Percentiles rank a stretch among this genome's conserved stretches.
Evolutionary conservation across 768 basidiomycete genomes (phyloP).

Genomic region (Macrocybe gigantea): DNA sequence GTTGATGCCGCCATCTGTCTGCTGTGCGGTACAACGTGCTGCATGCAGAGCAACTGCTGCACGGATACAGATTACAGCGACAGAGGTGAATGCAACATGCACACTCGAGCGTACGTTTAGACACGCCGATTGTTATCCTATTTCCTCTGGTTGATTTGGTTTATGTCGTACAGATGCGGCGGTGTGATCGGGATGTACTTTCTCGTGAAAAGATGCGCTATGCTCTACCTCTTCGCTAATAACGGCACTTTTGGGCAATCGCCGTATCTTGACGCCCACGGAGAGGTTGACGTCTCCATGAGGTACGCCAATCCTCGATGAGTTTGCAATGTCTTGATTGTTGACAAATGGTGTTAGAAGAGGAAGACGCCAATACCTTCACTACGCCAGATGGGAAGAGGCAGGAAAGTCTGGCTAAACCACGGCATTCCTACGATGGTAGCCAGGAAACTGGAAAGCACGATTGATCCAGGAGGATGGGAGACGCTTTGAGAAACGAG

Average conservation of each 20-base stretch:
- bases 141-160: background rate
- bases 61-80: slow-evolving; percentile 56
- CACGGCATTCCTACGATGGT: slow-evolving; percentile 88
- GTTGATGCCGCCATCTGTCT: slow-evolving; percentile 87
- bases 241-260: slow-evolving; percentile 87
- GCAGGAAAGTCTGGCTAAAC: slow-evolving; percentile 81
- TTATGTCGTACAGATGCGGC: slow-evolving; percentile 59
- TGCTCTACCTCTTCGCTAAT: slow-evolving; percentile 82
- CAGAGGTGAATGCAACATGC: slow-evolving; percentile 92
- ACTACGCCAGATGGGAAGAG: slow-evolving; percentile 85
- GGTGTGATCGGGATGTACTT: slow-evolving; percentile 88
- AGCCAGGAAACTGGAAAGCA: slow-evolving; percentile 83
- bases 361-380: slow-evolving; percentile 83
- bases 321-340: background rate
- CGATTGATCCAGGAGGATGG: slow-evolving; percentile 91
- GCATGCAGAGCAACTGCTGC: slow-evolving; percentile 92
- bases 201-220: slow-evolving; percentile 85
- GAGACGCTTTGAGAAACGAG: slow-evolving; percentile 54
- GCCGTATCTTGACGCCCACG: slow-evolving; percentile 91
- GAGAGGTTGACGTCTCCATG: slow-evolving; percentile 90
- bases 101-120: slow-evolving; percentile 80
- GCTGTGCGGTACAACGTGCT: slow-evolving; percentile 82
- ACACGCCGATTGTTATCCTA: background rate
- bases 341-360: slow-evolving; percentile 34
- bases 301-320: slow-evolving; percentile 45